Conservation (phyloP, 495 filamentous ascomycete species). For the Thermothielavioides terrestris region DNA sequence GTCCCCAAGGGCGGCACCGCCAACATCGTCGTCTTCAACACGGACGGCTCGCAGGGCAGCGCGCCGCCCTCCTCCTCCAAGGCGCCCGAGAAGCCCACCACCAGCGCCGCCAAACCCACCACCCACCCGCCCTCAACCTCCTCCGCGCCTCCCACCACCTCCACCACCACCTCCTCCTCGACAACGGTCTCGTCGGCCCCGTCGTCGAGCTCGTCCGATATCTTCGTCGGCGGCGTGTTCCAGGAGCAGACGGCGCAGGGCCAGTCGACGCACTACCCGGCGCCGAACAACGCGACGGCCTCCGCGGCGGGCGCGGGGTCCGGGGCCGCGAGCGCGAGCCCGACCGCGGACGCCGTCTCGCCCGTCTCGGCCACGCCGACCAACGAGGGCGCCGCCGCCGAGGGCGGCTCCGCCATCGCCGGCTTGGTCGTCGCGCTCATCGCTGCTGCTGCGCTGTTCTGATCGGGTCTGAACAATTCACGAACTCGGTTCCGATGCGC, state of each 20-base stretch:
- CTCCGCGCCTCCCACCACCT: not conserved
- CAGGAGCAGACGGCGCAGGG: slow-evolving; percentile 22
- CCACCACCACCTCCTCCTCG: slow-evolving; percentile 8
- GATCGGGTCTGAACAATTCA: not conserved
- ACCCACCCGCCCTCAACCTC: not conserved
- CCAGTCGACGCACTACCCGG: not conserved
- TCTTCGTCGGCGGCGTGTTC: slow-evolving; percentile 24
- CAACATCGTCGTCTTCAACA: slow-evolving; percentile 54
- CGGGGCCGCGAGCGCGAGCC: too few relatives aligned
- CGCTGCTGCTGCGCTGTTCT: slow-evolving; percentile 37
- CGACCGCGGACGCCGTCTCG: not conserved
- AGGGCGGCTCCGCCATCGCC: slow-evolving; percentile 35
- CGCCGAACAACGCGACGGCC: too few relatives aligned
- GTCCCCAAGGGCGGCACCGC: slow-evolving; percentile 59
- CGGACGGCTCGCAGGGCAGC: slow-evolving; percentile 26
- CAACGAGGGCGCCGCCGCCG: slow-evolving; percentile 32
- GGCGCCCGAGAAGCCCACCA: slow-evolving; percentile 4
- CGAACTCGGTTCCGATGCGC: not conserved
- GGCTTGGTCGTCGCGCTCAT: slow-evolving; percentile 41
- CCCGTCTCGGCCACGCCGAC: slow-evolving; percentile 15
- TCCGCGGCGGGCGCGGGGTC: too few relatives aligned
- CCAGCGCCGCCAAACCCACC: slow-evolving; percentile 4
- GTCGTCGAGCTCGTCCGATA: slow-evolving; percentile 10
- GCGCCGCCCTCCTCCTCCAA: slow-evolving; percentile 2
- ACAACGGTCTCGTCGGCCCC: slow-evolving; percentile 18